A percentile compares a stretch with the other conserved stretches of the same genome.
Evolutionary conservation across 2,329 filamentous ascomycete species (phyloP).

Genomic region (Colletotrichum chlorophyti): DNA sequence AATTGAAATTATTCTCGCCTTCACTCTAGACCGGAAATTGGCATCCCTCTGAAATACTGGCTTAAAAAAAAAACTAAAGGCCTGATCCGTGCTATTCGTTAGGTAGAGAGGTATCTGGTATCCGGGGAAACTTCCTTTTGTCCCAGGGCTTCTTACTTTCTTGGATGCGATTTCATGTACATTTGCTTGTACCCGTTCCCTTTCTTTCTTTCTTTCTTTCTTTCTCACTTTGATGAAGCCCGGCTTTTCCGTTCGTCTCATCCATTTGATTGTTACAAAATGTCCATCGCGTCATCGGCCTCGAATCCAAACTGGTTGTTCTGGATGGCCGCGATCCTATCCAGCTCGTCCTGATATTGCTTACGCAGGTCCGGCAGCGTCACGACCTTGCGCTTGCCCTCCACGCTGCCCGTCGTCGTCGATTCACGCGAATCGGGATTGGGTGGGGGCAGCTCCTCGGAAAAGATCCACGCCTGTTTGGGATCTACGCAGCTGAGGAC

Average conservation of each 20-base stretch:
- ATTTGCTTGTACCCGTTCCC: conserved; percentile 17
- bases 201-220: too few species aligned
- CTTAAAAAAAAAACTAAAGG: conserved; percentile 34
- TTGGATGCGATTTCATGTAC: conserved; percentile 28
- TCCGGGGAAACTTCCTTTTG: conserved; percentile 9
- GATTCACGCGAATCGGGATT: conserved; percentile 25
- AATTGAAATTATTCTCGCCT: conserved; percentile 27
- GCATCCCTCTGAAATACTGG: conserved; percentile 31
- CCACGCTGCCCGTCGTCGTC: conserved; percentile 6
- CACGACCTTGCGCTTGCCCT: conserved; percentile 74
- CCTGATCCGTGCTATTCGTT: conserved; percentile 31
- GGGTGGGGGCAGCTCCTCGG: conserved; percentile 44
- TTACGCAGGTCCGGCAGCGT: conserved; percentile 86
- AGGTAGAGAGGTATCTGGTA: conserved; percentile 30
- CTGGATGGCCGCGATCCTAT: conserved; percentile 86
- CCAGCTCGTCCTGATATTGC: conserved; percentile 89
- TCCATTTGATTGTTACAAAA: conserved; percentile 46
- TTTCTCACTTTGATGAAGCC: conserved; percentile 12
- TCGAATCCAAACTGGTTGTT: conserved; percentile 86
- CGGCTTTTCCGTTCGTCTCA: background rate
- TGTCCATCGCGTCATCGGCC: conserved; percentile 59
- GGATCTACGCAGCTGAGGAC: conserved; percentile 84
- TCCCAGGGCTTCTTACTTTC: conserved; percentile 8
- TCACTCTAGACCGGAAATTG: too few species aligned
- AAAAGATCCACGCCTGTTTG: conserved; percentile 80